Percentiles rank a stretch among this genome's conserved stretches.
phyloP scores from a whole-genome alignment of 345 rosid genomes.

The Populus euphratica region DNA sequence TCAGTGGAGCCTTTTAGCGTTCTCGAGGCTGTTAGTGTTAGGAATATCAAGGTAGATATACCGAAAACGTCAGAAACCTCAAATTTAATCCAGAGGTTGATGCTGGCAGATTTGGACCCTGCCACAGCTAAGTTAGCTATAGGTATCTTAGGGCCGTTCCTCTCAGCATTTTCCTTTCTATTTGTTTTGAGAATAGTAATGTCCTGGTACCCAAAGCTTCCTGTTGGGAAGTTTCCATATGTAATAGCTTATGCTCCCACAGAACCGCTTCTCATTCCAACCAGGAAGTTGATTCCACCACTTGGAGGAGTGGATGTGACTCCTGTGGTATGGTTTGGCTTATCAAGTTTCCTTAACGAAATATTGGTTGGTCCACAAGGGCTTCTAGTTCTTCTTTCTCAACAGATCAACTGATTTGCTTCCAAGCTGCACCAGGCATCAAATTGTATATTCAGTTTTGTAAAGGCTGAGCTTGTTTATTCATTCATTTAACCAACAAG shows the following conservation, averaged over 20 bases:
- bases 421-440: background rate
- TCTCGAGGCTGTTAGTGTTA: background rate
- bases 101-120: constrained; percentile 66
- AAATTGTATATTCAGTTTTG: background rate
- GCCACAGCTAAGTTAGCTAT: constrained; percentile 68
- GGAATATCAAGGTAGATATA: background rate
- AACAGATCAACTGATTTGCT: constrained; percentile 42
- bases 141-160: constrained; percentile 61
- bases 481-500: background rate
- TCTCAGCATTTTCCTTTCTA: constrained; percentile 68
- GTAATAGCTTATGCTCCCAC: constrained; percentile 88
- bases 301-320: constrained; percentile 88
- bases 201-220: constrained; percentile 98
- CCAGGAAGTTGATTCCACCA: constrained; percentile 83
- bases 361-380: constrained; percentile 91
- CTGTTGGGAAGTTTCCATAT: constrained; percentile 75
- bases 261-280: constrained; percentile 65
- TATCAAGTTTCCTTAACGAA: constrained; percentile 78
- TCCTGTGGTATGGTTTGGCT: constrained; percentile 86
- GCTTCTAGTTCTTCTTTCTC: constrained; percentile 83
- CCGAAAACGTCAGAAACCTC: constrained; percentile 11
- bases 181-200: constrained; percentile 73
- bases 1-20: background rate
- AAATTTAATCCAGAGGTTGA: constrained; percentile 21
- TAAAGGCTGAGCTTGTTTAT: background rate